Evolutionary conservation across 176 grass and related monocot species (phyloP), one percentile per base, ranked within the genome.

Genomic region (Oryza coarctata): DNA sequence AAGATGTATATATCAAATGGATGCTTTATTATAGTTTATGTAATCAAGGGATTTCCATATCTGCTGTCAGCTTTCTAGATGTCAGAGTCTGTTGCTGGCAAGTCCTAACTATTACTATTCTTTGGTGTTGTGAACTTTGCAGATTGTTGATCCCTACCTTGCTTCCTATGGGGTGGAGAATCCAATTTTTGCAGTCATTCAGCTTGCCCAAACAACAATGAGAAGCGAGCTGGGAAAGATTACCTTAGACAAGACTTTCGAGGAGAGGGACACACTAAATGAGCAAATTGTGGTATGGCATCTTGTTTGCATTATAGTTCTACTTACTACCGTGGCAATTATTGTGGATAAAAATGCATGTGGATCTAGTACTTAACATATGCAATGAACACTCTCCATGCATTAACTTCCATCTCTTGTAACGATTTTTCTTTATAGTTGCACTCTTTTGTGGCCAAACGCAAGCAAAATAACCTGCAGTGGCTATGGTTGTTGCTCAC

Each of bases 201-300:
- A 94, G 60, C 86, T 94, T 44, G 95, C 95, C 33, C 95, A 98
- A 55, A 98, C 95, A 23, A 98, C 95, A 2, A 98, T 98, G 95
- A 94, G 92, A 82, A 94, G 95, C 63, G 95, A 98, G 63, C 82
- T 98, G 71, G 95, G 95, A 70, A 98, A 98, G 45, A 98, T 98
- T 64, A 98, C 95, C 6, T 80, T 98, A 49, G 95, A 98, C 75
- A 98, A 98, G 62, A 98, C 90, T 22, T 98, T 98, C 44, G 95
- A 91, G 72, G 92, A 94, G 82, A 91, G 92, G 68, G 95, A 98
- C 45, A 82, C 87, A 45, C 62, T 98, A 26, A 98, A 98, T 79
- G 92, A 86, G 70, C 88, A 94, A 15, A 98, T 98, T 73, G 95
- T 98, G 90, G 95, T 98, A 85, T 65, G 78, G 14, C 10, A 55